Evolutionary conservation across 2,329 filamentous ascomycete species (phyloP).

Genomic region (Neocucurbitaria cava): DNA sequence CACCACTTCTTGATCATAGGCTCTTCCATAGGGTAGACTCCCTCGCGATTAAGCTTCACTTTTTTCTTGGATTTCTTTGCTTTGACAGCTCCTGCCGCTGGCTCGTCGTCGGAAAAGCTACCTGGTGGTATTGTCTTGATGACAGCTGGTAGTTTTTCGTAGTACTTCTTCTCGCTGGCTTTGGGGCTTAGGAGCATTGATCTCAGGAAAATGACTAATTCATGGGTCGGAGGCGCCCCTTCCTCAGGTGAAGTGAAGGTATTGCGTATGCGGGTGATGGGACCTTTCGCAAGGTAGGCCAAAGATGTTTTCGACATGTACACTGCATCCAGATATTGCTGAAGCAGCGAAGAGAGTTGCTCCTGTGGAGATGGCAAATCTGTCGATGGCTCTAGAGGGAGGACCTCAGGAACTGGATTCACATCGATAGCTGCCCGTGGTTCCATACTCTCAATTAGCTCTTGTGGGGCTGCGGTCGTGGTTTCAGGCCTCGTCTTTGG

Average conservation of each 20-base stretch:
- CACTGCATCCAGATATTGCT: conserved; percentile 53
- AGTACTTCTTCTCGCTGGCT: conserved; percentile 80
- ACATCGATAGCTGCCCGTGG: conserved; percentile 2
- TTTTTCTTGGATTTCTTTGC: conserved; percentile 53
- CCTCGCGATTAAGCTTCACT: conserved; percentile 68
- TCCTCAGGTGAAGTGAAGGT: conserved; percentile 71
- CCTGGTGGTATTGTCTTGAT: conserved; percentile 63
- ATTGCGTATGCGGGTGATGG: conserved; percentile 75
- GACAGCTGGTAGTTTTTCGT: conserved; percentile 71
- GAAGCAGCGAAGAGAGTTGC: conserved; percentile 59
- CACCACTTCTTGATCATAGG: conserved; percentile 74
- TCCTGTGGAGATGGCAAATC: conserved; percentile 37
- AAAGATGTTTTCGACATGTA: conserved; percentile 70
- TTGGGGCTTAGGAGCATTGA: conserved; percentile 70
- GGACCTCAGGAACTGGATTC: conserved; percentile 4
- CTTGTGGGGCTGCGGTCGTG: conserved; percentile 1
- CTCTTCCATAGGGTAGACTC: conserved; percentile 72
- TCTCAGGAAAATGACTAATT: conserved; percentile 73
- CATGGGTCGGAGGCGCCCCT: conserved; percentile 64
- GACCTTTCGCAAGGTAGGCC: conserved; percentile 84
- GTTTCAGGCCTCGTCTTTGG: conserved; percentile 12
- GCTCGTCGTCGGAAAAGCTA: conserved; percentile 52
- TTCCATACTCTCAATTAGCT: neutral
- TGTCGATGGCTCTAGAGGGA: conserved; percentile 5
- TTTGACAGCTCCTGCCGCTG: conserved; percentile 40